phyloP scores from a whole-genome alignment of 2,329 filamentous ascomycete genomes.

The Colletotrichum orchidophilum region DNA sequence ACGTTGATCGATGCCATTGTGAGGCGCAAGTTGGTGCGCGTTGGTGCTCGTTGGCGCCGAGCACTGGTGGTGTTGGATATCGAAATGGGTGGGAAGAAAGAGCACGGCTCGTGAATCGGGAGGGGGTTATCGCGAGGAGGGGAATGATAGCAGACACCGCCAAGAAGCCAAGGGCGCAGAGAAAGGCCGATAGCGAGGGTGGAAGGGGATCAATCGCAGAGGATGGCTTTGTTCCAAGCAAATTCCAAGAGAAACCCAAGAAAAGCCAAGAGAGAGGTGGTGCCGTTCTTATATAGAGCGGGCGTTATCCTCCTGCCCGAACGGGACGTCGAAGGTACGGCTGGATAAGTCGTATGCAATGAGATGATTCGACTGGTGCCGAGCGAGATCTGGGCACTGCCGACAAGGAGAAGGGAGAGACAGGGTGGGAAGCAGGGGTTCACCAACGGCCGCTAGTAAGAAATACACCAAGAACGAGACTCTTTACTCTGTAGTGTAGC shows the following conservation, averaged over 20 bases:
- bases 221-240: constrained; percentile 4
- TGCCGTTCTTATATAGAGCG: constrained; percentile 25
- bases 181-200: not conserved
- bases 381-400: constrained; percentile 15
- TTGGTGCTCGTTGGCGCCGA: not conserved
- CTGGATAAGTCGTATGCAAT: not conserved
- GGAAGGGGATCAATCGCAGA: not conserved
- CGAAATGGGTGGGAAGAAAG: not conserved
- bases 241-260: constrained; percentile 31
- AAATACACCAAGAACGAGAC: not conserved
- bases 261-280: constrained; percentile 28
- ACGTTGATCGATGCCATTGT: not conserved
- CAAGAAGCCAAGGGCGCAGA: constrained; percentile 11
- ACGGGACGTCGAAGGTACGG: not conserved
- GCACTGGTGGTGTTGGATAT: not conserved
- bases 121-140: not conserved
- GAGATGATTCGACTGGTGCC: constrained; percentile 22
- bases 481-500: not conserved
- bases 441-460: constrained; percentile 14
- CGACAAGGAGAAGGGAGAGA: not conserved
- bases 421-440: constrained; percentile 7
- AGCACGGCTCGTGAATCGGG: not conserved
- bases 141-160: constrained; percentile 21
- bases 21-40: not conserved
- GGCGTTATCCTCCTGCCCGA: constrained; percentile 28